These are phyloP conservation scores for Pseudogymnoascus sp. DNA, from an alignment of 2,329 filamentous ascomycete species.

Conservation along the genomic window DNA sequence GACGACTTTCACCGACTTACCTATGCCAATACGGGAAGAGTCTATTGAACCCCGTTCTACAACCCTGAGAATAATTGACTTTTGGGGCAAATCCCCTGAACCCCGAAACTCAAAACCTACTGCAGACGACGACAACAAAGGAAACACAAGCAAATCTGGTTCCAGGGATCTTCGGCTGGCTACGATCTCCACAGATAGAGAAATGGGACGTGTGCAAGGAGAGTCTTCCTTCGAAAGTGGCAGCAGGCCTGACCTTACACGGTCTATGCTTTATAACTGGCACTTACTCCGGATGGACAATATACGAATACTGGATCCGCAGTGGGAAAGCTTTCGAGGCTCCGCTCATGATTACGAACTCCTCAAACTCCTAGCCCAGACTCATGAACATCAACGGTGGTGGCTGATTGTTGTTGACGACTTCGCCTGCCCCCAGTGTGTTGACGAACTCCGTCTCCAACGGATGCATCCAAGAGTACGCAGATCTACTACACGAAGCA, in stretches of 20 bases:
- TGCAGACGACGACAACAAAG: background rate
- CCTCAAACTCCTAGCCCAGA: background rate
- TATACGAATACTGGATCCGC: background rate
- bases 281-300: constrained; percentile 2
- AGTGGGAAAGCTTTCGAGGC: background rate
- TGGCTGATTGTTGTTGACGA: constrained; percentile 6
- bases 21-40: background rate
- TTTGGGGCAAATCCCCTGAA: background rate
- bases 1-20: background rate
- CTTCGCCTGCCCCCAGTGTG: constrained; percentile 7
- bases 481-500: too few species aligned
- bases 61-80: background rate
- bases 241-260: background rate
- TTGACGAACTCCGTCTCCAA: background rate
- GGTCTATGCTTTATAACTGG: constrained; percentile 8
- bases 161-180: background rate
- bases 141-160: background rate
- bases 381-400: background rate
- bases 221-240: background rate
- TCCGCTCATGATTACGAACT: background rate
- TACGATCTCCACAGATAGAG: background rate
- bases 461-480: background rate
- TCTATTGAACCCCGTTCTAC: background rate
- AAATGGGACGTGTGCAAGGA: background rate
- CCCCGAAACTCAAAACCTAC: background rate